A percentile compares a stretch with the other conserved stretches of the same genome.
Evolutionary conservation across 768 basidiomycete genomes (phyloP).

Genomic region (Daedaleopsis nitida): DNA sequence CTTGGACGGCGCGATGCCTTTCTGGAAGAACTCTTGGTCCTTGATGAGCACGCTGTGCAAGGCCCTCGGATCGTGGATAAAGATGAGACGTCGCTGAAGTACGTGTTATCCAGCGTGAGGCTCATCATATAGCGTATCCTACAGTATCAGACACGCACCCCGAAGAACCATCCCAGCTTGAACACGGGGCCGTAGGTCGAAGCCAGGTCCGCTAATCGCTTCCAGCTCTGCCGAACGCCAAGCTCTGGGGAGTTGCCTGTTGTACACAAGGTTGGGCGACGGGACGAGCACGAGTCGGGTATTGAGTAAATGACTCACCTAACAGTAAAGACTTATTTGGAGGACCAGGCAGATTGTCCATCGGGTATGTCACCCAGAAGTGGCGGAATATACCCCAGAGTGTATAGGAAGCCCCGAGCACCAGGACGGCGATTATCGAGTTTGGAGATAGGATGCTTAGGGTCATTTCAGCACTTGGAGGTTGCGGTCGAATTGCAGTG

Average conservation of each 20-base stretch:
- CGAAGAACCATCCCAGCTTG: slow-evolving; percentile 48
- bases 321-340: background rate
- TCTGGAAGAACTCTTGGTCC: slow-evolving; percentile 44
- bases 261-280: background rate
- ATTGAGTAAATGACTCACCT: background rate
- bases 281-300: background rate
- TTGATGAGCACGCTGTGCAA: slow-evolving; percentile 50
- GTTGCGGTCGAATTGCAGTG: too few species aligned
- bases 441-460: too few species aligned
- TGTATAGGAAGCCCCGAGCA: background rate
- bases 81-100: slow-evolving; percentile 47
- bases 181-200: slow-evolving; percentile 43
- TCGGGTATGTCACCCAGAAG: background rate
- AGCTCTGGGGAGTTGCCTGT: background rate
- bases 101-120: background rate
- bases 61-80: slow-evolving; percentile 49
- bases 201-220: slow-evolving; percentile 1
- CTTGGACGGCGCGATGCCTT: background rate
- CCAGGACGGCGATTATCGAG: background rate
- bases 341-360: slow-evolving; percentile 14
- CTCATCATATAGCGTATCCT: too few species aligned
- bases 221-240: background rate
- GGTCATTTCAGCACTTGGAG: too few species aligned
- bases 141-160: slow-evolving; percentile 33
- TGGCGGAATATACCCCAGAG: slow-evolving; percentile 3